These are phyloP conservation scores for Spencermartinsiella europaea DNA, from an alignment of 805 yeast genomes.

Conservation along the genomic window DNA sequence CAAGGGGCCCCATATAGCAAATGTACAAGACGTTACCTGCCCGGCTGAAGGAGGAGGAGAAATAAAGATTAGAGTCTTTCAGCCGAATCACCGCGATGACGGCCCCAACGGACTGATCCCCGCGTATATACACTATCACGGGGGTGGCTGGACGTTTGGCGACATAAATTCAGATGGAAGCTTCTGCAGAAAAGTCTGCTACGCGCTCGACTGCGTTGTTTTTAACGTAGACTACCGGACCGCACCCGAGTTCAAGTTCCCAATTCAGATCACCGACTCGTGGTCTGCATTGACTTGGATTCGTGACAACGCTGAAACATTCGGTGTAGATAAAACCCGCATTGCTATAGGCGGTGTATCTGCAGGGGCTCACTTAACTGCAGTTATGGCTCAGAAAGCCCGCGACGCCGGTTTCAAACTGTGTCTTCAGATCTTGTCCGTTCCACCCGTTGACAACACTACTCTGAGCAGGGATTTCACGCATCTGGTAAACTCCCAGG, in stretches of 20 bases:
- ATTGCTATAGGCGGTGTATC: conserved; percentile 44
- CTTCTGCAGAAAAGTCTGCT: conserved; percentile 7
- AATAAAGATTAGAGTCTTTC: conserved; percentile 3
- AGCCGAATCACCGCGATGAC: conserved; percentile 1
- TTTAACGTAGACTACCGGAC: conserved; percentile 2
- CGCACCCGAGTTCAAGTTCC: conserved; percentile 2
- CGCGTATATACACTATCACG: conserved; percentile 8
- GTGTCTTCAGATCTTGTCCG: conserved; percentile 6
- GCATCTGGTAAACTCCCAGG: not conserved
- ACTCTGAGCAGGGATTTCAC: conserved; percentile 1
- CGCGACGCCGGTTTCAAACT: conserved; percentile 7
- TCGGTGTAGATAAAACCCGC: conserved; percentile 19
- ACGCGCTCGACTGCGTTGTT: conserved; percentile 6
- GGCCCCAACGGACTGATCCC: not conserved
- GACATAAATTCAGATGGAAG: conserved; percentile 2
- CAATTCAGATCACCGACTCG: not conserved
- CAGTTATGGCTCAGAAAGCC: conserved; percentile 24
- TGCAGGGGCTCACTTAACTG: conserved; percentile 36
- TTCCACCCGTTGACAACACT: conserved; percentile 4
- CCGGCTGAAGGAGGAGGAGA: conserved; percentile 4
- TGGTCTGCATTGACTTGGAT: conserved; percentile 2
- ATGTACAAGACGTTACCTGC: not conserved
- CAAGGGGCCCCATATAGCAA: conserved; percentile 6
- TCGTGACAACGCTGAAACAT: conserved; percentile 5
- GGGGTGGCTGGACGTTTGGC: conserved; percentile 13